phyloP scores from a whole-genome alignment of 805 yeast species.

The Cyberlindnera euphorbiiphila region DNA sequence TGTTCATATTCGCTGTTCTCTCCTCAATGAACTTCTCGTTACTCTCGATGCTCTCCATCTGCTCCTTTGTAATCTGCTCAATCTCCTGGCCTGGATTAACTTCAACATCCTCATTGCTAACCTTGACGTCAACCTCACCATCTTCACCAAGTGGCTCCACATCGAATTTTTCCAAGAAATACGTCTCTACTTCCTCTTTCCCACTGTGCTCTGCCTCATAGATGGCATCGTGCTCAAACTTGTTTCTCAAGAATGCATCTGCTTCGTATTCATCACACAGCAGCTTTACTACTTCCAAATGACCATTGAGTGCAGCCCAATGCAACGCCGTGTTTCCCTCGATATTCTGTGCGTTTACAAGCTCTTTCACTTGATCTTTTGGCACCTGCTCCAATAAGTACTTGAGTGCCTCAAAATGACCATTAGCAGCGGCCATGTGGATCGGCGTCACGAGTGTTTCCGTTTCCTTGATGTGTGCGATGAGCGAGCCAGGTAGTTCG shows the following conservation, averaged over 20 bases:
- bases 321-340: slow-evolving; percentile 93
- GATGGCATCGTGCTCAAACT: slow-evolving; percentile 74
- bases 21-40: slow-evolving; percentile 30
- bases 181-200: slow-evolving; percentile 72
- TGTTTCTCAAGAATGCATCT: slow-evolving; percentile 77
- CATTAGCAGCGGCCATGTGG: slow-evolving; percentile 96
- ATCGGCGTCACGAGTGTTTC: slow-evolving; percentile 67
- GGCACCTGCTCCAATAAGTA: slow-evolving; percentile 51
- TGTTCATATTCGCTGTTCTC: slow-evolving; percentile 22
- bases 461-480: slow-evolving; percentile 53
- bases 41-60: slow-evolving; percentile 37
- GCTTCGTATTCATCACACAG: slow-evolving; percentile 73
- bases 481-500: slow-evolving; percentile 44
- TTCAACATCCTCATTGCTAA: slow-evolving; percentile 31
- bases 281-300: slow-evolving; percentile 61
- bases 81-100: slow-evolving; percentile 50
- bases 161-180: slow-evolving; percentile 68
- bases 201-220: slow-evolving; percentile 84
- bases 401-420: slow-evolving; percentile 66
- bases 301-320: slow-evolving; percentile 94
- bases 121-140: slow-evolving; percentile 33
- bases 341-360: slow-evolving; percentile 56
- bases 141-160: slow-evolving; percentile 57
- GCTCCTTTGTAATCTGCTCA: slow-evolving; percentile 44
- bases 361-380: slow-evolving; percentile 39